These are phyloP conservation scores for Fusarium compactum DNA, from an alignment of 2,329 filamentous ascomycete genomes.

Conservation along the genomic window DNA sequence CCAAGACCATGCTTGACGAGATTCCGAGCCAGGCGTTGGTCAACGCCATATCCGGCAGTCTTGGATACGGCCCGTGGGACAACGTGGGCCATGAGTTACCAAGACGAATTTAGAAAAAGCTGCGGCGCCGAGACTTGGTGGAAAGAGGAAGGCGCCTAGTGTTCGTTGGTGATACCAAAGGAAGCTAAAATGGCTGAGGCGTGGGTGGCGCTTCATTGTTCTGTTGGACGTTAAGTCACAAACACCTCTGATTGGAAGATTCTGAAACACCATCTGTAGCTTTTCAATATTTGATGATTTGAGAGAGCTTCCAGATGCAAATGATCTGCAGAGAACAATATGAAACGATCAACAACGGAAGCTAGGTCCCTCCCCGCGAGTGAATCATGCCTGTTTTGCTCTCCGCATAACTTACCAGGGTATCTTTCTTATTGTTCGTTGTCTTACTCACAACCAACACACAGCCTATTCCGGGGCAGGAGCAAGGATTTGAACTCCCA, in stretches of 20 bases:
- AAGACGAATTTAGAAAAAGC: slow-evolving; percentile 20
- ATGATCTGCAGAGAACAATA: background rate
- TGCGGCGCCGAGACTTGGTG: slow-evolving; percentile 17
- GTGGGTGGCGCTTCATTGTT: background rate
- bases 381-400: background rate
- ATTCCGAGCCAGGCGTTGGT: slow-evolving; percentile 45
- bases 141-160: background rate
- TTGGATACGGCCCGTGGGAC: slow-evolving; percentile 41
- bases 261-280: background rate
- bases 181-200: background rate
- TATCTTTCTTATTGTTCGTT: background rate
- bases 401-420: background rate
- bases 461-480: background rate
- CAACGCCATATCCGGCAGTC: slow-evolving; percentile 35
- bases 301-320: background rate
- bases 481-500: background rate
- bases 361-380: background rate
- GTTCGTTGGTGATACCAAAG: background rate
- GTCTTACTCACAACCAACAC: background rate
- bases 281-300: background rate
- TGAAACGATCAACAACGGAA: background rate
- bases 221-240: background rate
- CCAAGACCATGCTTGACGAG: slow-evolving; percentile 48
- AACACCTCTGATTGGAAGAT: background rate
- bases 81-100: slow-evolving; percentile 43